Evolutionary conservation across 2,329 filamentous ascomycete species (phyloP).

Genomic region (Colletotrichum liriopes): DNA sequence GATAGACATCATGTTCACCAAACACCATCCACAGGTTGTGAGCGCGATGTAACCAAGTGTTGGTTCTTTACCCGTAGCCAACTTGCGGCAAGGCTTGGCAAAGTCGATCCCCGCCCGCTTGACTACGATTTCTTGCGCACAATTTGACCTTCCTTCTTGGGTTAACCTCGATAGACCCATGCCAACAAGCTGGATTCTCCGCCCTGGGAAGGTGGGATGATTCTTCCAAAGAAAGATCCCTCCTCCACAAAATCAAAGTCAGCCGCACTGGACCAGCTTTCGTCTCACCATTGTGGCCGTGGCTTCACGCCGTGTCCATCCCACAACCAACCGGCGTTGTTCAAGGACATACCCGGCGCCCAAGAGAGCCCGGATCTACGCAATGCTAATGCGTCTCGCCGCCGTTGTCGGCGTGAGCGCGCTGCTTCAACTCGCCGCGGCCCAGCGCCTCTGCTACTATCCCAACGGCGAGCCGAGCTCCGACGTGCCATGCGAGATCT

Average conservation of each 20-base stretch:
- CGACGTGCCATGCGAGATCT: slow-evolving; percentile 16
- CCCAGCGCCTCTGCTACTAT: slow-evolving; percentile 14
- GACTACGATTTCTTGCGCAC: not conserved
- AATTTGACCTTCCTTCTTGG: not conserved
- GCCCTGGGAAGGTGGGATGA: not conserved
- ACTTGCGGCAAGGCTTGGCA: not conserved
- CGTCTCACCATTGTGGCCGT: not conserved
- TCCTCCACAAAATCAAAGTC: not conserved
- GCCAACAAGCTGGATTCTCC: not conserved
- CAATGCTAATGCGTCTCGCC: not conserved
- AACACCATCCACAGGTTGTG: too few species aligned
- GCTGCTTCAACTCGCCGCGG: not conserved
- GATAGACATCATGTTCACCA: too few species aligned
- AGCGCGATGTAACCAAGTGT: too few species aligned
- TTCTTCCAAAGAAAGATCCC: not conserved
- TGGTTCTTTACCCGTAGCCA: not conserved
- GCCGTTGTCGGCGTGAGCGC: not conserved
- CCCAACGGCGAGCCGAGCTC: slow-evolving; percentile 9
- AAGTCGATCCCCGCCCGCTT: not conserved
- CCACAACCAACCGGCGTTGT: not conserved
- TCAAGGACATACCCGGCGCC: not conserved
- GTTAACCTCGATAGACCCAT: not conserved
- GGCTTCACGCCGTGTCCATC: not conserved
- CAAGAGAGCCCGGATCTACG: not conserved
- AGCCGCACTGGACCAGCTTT: not conserved